These are phyloP conservation scores for Coffea eugenioides DNA, from an alignment of 257 asterid species.

Conservation along the genomic window DNA sequence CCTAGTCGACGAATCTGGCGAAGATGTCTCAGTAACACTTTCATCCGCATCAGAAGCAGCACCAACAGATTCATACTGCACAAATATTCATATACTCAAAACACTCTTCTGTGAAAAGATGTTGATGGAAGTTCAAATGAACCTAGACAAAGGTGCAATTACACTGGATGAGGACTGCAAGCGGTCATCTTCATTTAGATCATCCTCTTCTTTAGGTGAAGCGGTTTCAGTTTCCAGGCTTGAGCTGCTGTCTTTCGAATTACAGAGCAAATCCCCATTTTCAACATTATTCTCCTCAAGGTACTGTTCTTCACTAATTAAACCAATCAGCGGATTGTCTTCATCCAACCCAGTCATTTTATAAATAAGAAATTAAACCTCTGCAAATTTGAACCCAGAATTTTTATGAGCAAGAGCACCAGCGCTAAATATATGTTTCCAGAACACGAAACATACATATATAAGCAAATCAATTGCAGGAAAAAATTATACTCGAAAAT, in stretches of 20 bases:
- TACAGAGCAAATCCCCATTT: constrained; percentile 4
- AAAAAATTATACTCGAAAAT: neutral
- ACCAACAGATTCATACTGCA: constrained; percentile 51
- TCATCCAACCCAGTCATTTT: constrained; percentile 10
- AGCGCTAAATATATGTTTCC: neutral
- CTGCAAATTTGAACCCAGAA: neutral
- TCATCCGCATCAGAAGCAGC: constrained; percentile 39
- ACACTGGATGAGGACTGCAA: constrained; percentile 19
- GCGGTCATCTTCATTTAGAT: neutral
- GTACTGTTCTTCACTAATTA: constrained; percentile 11
- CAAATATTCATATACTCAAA: constrained; percentile 15
- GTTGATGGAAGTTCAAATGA: neutral
- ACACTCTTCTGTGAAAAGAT: neutral
- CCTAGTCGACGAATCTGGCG: constrained; percentile 36
- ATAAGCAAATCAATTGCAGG: neutral
- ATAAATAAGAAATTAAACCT: neutral
- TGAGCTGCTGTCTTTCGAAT: neutral
- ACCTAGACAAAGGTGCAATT: neutral
- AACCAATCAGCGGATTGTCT: neutral
- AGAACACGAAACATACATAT: neutral
- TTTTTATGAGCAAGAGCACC: neutral
- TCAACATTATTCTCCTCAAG: neutral
- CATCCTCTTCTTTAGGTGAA: constrained; percentile 9
- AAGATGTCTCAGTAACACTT: constrained; percentile 36
- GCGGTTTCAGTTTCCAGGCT: constrained; percentile 15